phyloP scores from a whole-genome alignment of 257 asterid genomes.

The Verbascum thapsus region DNA sequence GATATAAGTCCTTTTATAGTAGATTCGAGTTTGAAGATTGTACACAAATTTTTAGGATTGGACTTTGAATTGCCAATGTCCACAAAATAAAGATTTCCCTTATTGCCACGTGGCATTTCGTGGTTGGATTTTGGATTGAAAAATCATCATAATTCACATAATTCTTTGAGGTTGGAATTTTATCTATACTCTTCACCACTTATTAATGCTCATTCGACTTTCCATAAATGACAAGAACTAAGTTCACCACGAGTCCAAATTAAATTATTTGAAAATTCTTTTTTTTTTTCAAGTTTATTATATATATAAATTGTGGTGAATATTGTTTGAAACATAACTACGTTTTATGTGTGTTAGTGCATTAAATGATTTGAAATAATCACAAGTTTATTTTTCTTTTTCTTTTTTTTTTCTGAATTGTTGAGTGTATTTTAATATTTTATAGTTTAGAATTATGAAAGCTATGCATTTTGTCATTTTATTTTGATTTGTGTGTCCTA shows the following conservation, averaged over 20 bases:
- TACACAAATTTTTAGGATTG: conserved; percentile 41
- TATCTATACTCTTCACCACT: conserved; percentile 44
- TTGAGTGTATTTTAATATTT: conserved; percentile 9
- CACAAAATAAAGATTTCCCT: conserved; percentile 70
- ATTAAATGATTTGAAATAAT: too few species aligned
- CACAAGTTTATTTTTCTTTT: too few species aligned
- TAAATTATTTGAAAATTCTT: too few species aligned
- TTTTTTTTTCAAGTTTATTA: too few species aligned
- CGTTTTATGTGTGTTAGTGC: too few species aligned
- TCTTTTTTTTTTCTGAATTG: too few species aligned
- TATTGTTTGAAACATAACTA: too few species aligned
- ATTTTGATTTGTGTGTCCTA: neutral
- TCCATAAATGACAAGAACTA: too few species aligned
- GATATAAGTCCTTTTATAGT: conserved; percentile 33
- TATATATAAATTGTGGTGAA: too few species aligned
- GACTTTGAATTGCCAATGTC: conserved; percentile 38
- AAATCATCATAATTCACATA: conserved; percentile 19
- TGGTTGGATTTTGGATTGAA: conserved; percentile 16
- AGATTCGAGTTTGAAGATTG: conserved; percentile 33
- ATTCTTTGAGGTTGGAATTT: conserved; percentile 37
- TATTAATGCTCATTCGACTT: neutral
- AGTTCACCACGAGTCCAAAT: too few species aligned
- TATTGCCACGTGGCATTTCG: conserved; percentile 54
- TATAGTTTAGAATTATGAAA: conserved; percentile 26
- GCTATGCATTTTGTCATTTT: conserved; percentile 13